A percentile compares a stretch with the other conserved stretches of the same genome.
phyloP scores from a whole-genome alignment of 345 rosid genomes.

The Salix caprea region DNA sequence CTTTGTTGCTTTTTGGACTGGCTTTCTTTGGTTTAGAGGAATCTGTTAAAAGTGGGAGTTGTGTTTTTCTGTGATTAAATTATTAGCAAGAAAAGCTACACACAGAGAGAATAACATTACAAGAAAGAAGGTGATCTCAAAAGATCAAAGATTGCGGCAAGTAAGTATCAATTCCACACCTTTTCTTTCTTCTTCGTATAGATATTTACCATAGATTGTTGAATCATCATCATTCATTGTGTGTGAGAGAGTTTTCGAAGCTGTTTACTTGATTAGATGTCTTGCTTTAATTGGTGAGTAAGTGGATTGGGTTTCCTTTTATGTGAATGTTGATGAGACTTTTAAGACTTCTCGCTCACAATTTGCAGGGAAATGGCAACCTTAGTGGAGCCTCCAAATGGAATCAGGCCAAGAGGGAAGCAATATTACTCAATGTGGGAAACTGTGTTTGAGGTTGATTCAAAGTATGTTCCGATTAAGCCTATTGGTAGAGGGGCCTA shows the following conservation, averaged over 20 bases:
- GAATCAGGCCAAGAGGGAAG: conserved; percentile 46
- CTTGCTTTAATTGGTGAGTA: not conserved
- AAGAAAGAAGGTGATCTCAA: conserved; percentile 16
- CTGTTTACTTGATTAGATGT: not conserved
- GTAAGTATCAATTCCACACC: conserved; percentile 35
- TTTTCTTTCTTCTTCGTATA: not conserved
- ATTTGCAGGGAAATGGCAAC: conserved; percentile 57
- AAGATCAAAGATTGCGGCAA: conserved; percentile 29
- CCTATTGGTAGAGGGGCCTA: conserved; percentile 86
- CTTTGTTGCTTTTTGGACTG: not conserved
- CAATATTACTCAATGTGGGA: conserved; percentile 81
- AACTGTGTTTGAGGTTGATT: conserved; percentile 72
- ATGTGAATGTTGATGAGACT: not conserved
- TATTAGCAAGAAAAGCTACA: not conserved
- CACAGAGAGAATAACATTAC: conserved; percentile 10
- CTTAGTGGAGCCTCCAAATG: conserved; percentile 76
- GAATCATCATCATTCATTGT: not conserved
- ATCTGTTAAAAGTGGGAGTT: not conserved
- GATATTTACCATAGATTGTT: not conserved
- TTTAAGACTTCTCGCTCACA: not conserved
- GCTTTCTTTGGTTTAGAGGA: not conserved
- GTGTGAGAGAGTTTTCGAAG: not conserved
- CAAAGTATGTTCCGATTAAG: conserved; percentile 72
- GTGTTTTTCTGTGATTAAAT: not conserved
- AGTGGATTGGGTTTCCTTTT: not conserved